Base-by-base conservation (phyloP, 2,329 filamentous ascomycete species). In the Byssothecium circinans region DNA sequence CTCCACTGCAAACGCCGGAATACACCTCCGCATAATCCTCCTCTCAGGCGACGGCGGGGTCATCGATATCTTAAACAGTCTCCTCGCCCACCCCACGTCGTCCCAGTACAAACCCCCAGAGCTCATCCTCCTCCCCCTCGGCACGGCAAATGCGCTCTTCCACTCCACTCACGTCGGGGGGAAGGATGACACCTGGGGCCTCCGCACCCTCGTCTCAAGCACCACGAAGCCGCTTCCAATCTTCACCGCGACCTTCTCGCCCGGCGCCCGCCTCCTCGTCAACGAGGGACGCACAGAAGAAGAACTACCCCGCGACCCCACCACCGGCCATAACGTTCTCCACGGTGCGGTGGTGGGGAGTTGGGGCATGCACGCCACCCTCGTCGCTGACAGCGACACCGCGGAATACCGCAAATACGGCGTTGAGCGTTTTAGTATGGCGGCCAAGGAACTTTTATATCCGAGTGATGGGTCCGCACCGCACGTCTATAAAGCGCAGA, bases 381-480 rank as follows among this genome's bases (percentile, higher is more conserved):
- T 97, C 3, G 90, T 97, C 18, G 91, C 89, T 59, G 91, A 96
- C 74, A 94, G 88, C 69, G 92, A 97, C 69, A 95, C 91, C 0
- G 76, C 82, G 0, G 86, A 84, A 55, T 92, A 92, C 70, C 86
- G 92, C 52, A 81, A 83, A 56, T 85, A 87, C 62, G 92, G 92
- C 11, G 78, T 79, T 25, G 82, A 87, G 65, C 81, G 92, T 17
- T 97, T 97, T 72, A 81, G 85, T 47, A 89, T 96, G 82, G 91
- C 90, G 0, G 91, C 90, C 0, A 80, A 84, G 43, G 85, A 90
- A 60, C 80, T 92, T 7, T 73, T 96, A n/a, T 79, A 75, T 39
- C 83, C 82, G 0, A 64, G 74, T 0, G 76, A 81, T 41, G 79
- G 79, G 2, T 72, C 72, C 2, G 54, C 65, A 14, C 76, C 82